These are phyloP conservation scores for Bonia amplexicaulis DNA, from an alignment of 176 grass and related monocot genomes.

Conservation along the genomic window DNA sequence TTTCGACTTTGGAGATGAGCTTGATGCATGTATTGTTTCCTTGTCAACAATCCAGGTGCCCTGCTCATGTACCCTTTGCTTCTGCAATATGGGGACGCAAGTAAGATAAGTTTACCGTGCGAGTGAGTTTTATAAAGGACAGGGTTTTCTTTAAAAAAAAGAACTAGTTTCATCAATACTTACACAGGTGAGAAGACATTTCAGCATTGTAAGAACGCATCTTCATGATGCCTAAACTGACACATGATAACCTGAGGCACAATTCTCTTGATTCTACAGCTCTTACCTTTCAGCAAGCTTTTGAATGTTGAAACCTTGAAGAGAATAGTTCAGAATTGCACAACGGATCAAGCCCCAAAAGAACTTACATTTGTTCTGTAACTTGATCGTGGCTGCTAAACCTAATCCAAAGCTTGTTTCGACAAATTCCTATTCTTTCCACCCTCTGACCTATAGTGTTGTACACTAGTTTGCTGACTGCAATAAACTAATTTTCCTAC, in stretches of 20 bases:
- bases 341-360: not conserved
- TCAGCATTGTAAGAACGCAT: not conserved
- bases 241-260: not conserved
- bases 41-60: not conserved
- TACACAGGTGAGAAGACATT: conserved; percentile 1
- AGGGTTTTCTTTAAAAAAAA: not conserved
- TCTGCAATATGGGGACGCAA: conserved; percentile 15
- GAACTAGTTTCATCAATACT: conserved; percentile 2
- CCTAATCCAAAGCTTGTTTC: conserved; percentile 36
- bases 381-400: conserved; percentile 24
- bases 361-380: conserved; percentile 6
- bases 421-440: conserved; percentile 25
- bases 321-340: not conserved
- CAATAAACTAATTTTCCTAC: conserved; percentile 4
- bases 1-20: not conserved
- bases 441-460: conserved; percentile 13
- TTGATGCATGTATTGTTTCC: not conserved
- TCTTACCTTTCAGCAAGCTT: not conserved
- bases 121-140: not conserved
- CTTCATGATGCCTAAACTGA: not conserved
- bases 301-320: not conserved
- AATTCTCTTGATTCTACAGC: not conserved
- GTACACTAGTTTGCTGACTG: conserved; percentile 35
- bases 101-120: not conserved
- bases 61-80: not conserved